Evolutionary conservation across 306 rosid genomes (phyloP), one percentile per base, ranked within the genome.

Genomic region (Vicia sativa): DNA sequence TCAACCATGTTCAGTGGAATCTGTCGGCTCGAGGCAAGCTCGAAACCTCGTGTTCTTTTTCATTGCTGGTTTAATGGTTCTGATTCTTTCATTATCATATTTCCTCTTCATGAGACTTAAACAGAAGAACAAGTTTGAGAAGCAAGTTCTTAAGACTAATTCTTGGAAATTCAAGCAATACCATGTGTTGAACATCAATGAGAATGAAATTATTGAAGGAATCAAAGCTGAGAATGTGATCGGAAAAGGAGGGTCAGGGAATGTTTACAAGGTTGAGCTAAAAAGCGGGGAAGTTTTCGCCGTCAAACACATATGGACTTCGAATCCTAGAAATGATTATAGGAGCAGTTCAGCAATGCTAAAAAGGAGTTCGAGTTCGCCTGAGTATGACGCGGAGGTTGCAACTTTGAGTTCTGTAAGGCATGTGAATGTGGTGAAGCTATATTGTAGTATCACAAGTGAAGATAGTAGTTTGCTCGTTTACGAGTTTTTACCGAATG

Each of bases 231-330:
- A 84, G 73, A 92, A 85, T 37, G 54, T 87, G 76, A 87, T 92
- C 19, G 97, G 96, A 1, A 89, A 79, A 70, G 97, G 97, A 60
- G 97, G 97, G 60, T 92, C 97, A 3, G 97, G 97, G 52, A 84
- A 81, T 69, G 97, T 92, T 38, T 92, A 92, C 83, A 86, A 76
- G 68, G 96, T 64, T 6, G 71, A 58, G 4, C 85, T 89, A 4
- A 63, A 78, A 42, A 77, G 81, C 35, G 96, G 92, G 11, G 81
- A 73, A 71, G 80, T 79, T 71, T 70, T 89, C 3, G 96, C 96
- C 0, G 97, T 89, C 39, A 92, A 89, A 79, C 97, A 92, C 77
- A 85, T 89, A 31, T 87, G 90, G 92, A 70, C 86, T 14, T 45
- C 89, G 13, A 84, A 79, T 56, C 34, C 67, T 8, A 72, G 55